Base-by-base conservation (phyloP, 495 filamentous ascomycete genomes). In the Usnea hakonensis region DNA sequence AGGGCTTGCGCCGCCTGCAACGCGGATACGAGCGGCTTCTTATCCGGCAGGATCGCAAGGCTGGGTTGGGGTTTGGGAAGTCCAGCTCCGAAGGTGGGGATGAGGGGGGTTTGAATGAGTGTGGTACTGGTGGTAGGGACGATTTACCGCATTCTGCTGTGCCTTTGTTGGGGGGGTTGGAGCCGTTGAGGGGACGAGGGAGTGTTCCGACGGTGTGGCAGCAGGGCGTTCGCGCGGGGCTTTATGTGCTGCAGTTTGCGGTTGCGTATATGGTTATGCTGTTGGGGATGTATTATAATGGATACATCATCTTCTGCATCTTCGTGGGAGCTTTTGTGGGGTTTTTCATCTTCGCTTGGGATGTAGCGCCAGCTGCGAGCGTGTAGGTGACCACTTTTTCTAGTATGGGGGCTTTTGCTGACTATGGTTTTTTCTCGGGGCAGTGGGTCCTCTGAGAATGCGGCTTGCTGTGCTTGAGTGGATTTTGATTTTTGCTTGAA, bases 261-360 rank as follows among this genome's bases (percentile, higher is more conserved):
- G 79, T 87, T 6, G 86, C 85, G 19, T 91, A 90, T 67, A 81
- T 89, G 67, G 71, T 89, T 60, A 88, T 90, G 86, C 70, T 90
- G 58, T 72, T 82, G n/a, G 81, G 83, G 8, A 85, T 86, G 81
- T 86, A 83, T 54, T 87, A 81, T 72, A 87, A 87, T 58, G 85
- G 79, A 3, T 66, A 63, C 7, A 58, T 66, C 44, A 26, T 66
- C 19, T n/a, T 59, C 19, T 50, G 64, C 44, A 59, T 66, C 28
- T 36, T 66, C 17, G 55, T 63, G 11, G 60, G 60, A 16, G 60
- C 55, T 9, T 66, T 40, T 21, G 11, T 66, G 7, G 64, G 64
- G 16, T 46, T 17, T 5, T 66, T 66, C 44, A 16, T 66, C 10
- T 66, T 66, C 46, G 40, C 48, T 14, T 59, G 64, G 60, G 64